These are phyloP conservation scores for Dryas drummondii DNA, from an alignment of 306 rosid genomes.

Conservation along the genomic window DNA sequence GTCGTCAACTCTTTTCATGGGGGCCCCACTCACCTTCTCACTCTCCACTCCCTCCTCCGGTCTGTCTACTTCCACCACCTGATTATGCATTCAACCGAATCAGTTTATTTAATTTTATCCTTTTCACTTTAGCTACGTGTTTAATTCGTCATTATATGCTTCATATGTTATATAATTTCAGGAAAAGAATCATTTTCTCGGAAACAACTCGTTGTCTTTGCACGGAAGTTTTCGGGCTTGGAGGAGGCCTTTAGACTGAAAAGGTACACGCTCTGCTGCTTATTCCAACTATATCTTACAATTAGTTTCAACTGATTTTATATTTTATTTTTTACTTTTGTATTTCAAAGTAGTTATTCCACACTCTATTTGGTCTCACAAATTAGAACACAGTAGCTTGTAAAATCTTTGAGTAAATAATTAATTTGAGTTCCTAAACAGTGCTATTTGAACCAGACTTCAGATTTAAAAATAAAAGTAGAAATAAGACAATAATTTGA, in stretches of 20 bases:
- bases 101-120: too few species aligned
- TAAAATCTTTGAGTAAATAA: not conserved
- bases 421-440: too few species aligned
- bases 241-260: constrained; percentile 75
- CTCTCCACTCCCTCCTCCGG: constrained; percentile 29
- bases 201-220: constrained; percentile 44
- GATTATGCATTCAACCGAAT: too few species aligned
- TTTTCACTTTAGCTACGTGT: not conserved
- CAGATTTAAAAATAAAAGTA: not conserved
- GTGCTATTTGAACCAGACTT: too few species aligned
- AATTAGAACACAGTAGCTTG: not conserved
- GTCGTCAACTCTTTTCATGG: constrained; percentile 28
- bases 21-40: constrained; percentile 34
- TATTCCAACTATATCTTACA: not conserved
- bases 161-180: constrained; percentile 16
- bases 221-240: constrained; percentile 62
- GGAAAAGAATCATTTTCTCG: constrained; percentile 38
- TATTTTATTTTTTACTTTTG: not conserved
- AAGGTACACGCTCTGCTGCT: constrained; percentile 42
- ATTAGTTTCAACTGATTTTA: not conserved
- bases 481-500: not conserved
- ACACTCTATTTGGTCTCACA: not conserved
- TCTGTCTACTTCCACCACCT: constrained; percentile 12
- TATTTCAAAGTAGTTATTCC: not conserved
- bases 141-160: not conserved